phyloP scores from a whole-genome alignment of 148 eudicot genomes.

The Limonium bicolor region DNA sequence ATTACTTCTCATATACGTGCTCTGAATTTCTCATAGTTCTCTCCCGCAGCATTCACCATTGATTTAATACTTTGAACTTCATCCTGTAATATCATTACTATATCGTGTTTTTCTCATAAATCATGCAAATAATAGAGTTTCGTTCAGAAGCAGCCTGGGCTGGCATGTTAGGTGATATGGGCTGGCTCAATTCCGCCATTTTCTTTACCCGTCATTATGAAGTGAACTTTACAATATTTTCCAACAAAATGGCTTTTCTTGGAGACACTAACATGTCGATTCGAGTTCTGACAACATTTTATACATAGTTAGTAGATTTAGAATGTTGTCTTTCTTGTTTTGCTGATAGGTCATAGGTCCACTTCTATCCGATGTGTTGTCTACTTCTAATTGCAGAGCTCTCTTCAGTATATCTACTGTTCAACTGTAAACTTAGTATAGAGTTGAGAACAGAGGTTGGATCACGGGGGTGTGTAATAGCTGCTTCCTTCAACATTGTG shows the following conservation, averaged over 20 bases:
- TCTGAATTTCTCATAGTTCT: slow-evolving; percentile 21
- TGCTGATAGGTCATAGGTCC: slow-evolving; percentile 90
- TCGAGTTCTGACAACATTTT: slow-evolving; percentile 69
- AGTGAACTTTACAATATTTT: slow-evolving; percentile 58
- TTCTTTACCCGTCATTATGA: slow-evolving; percentile 66
- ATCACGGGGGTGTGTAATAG: slow-evolving; percentile 78
- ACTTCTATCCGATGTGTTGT: slow-evolving; percentile 96
- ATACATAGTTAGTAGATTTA: slow-evolving; percentile 72
- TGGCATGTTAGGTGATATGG: slow-evolving; percentile 20
- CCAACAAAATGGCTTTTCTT: slow-evolving; percentile 61
- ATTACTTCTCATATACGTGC: slow-evolving; percentile 16
- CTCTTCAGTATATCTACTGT: slow-evolving; percentile 85
- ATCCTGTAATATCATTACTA: slow-evolving; percentile 28
- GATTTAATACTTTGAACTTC: slow-evolving; percentile 28
- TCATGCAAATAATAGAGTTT: slow-evolving; percentile 28
- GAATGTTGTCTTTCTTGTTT: slow-evolving; percentile 69
- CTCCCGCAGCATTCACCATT: slow-evolving; percentile 17
- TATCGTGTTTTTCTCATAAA: slow-evolving; percentile 20
- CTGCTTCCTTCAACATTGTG: slow-evolving; percentile 80
- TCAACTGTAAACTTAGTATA: slow-evolving; percentile 84
- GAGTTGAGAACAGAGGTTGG: slow-evolving; percentile 65
- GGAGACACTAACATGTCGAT: slow-evolving; percentile 57
- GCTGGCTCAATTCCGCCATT: slow-evolving; percentile 65
- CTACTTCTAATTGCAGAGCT: slow-evolving; percentile 86
- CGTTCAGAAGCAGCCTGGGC: slow-evolving; percentile 40